Percentiles rank a stretch among this genome's conserved stretches.
Evolutionary conservation across 306 rosid species (phyloP).

Genomic region (Carpinus viminea): DNA sequence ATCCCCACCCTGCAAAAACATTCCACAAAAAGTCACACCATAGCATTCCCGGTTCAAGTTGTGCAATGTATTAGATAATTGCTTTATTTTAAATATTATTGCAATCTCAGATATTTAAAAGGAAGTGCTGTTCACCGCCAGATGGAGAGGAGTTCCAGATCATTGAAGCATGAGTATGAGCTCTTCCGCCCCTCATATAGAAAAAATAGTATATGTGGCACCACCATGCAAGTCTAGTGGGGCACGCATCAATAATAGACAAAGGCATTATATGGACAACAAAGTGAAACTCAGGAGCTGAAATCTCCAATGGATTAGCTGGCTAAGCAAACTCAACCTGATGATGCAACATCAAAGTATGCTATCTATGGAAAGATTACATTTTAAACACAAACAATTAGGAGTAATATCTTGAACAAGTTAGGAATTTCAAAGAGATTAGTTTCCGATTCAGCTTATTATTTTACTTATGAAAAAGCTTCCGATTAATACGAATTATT

Average conservation of each 20-base stretch:
- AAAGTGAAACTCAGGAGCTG: background rate
- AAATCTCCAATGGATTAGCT: background rate
- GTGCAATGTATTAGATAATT: slow-evolving; percentile 14
- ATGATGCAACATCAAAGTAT: background rate
- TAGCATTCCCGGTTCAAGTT: slow-evolving; percentile 9
- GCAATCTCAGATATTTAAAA: slow-evolving; percentile 8
- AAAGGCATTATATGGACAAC: background rate
- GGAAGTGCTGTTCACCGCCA: too few species aligned
- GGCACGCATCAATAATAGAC: too few species aligned
- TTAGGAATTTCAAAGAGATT: background rate
- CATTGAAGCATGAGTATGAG: too few species aligned
- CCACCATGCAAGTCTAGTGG: background rate
- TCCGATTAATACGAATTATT: background rate
- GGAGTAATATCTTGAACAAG: background rate
- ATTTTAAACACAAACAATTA: background rate
- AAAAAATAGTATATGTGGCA: background rate
- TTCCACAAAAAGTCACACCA: slow-evolving; percentile 9
- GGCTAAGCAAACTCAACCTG: background rate
- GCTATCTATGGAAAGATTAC: slow-evolving; percentile 7
- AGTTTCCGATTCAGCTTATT: too few species aligned
- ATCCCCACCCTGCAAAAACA: slow-evolving; percentile 82
- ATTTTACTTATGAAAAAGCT: background rate
- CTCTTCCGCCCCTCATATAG: too few species aligned
- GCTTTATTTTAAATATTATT: slow-evolving; percentile 18
- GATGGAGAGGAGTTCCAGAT: too few species aligned